Conservation (phyloP, 257 asterid species). For the Solanum pimpinellifolium region DNA sequence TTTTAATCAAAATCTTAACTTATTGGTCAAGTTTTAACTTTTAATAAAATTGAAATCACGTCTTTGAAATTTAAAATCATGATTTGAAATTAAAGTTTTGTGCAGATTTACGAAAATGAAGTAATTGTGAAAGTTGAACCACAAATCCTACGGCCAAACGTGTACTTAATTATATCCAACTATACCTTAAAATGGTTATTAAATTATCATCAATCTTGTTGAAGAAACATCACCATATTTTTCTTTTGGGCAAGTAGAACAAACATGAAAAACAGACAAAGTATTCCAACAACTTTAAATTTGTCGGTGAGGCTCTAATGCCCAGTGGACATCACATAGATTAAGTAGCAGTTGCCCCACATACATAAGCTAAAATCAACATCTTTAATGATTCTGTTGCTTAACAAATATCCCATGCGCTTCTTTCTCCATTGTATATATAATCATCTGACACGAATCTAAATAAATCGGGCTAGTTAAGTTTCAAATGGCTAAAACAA, state of each 20-base stretch:
- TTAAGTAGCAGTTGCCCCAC: background rate
- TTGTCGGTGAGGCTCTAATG: background rate
- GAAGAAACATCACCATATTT: background rate
- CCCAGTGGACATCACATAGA: background rate
- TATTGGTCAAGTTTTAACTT: too few relatives aligned
- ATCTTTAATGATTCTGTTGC: constrained; percentile 7
- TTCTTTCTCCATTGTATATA: background rate
- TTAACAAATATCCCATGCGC: constrained; percentile 8
- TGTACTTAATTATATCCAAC: background rate
- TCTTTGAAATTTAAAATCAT: background rate
- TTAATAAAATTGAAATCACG: too few relatives aligned
- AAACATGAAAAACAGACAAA: background rate
- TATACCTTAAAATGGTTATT: background rate
- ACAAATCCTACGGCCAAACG: background rate
- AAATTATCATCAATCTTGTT: background rate
- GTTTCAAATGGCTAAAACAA: background rate
- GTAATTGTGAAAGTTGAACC: background rate
- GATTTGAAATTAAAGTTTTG: background rate
- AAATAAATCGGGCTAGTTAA: background rate
- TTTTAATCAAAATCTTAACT: too few relatives aligned
- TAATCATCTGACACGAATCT: background rate
- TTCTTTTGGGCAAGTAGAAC: background rate
- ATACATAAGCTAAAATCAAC: constrained; percentile 13
- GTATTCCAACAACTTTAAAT: background rate
- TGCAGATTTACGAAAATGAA: background rate